Evolutionary conservation across 305 asterid species (phyloP).

Genomic region (Rubia tinctorum): DNA sequence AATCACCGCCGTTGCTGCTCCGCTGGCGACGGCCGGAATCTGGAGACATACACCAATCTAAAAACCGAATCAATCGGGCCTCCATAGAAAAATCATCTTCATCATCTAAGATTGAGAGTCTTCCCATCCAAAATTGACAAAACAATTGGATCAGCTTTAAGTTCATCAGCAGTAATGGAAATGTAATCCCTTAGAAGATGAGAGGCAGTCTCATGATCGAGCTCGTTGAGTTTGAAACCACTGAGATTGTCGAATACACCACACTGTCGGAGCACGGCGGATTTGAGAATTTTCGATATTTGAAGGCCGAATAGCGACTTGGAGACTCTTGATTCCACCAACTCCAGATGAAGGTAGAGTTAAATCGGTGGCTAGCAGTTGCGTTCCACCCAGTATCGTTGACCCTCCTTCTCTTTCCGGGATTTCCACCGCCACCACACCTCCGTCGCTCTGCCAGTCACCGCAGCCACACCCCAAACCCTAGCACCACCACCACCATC

Average conservation of each 20-base stretch:
- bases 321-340: slow-evolving; percentile 44
- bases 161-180: slow-evolving; percentile 41
- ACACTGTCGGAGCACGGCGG: slow-evolving; percentile 36
- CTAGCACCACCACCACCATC: too few relatives aligned
- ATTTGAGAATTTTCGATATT: slow-evolving; percentile 39
- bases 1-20: too few relatives aligned
- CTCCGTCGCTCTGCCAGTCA: too few relatives aligned
- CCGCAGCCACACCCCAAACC: too few relatives aligned
- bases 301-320: slow-evolving; percentile 35
- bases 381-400: slow-evolving; percentile 47
- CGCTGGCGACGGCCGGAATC: too few relatives aligned
- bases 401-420: slow-evolving; percentile 22
- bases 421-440: too few relatives aligned
- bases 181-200: slow-evolving; percentile 33
- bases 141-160: too few relatives aligned
- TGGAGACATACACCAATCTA: too few relatives aligned
- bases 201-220: slow-evolving; percentile 38
- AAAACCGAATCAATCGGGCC: too few relatives aligned
- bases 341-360: slow-evolving; percentile 32
- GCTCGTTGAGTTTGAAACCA: slow-evolving; percentile 30
- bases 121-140: too few relatives aligned
- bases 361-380: slow-evolving; percentile 34
- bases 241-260: slow-evolving; percentile 27
- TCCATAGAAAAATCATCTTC: too few relatives aligned
- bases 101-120: too few relatives aligned